Base-by-base conservation (phyloP, 768 basidiomycete genomes). In the Imleria badia region DNA sequence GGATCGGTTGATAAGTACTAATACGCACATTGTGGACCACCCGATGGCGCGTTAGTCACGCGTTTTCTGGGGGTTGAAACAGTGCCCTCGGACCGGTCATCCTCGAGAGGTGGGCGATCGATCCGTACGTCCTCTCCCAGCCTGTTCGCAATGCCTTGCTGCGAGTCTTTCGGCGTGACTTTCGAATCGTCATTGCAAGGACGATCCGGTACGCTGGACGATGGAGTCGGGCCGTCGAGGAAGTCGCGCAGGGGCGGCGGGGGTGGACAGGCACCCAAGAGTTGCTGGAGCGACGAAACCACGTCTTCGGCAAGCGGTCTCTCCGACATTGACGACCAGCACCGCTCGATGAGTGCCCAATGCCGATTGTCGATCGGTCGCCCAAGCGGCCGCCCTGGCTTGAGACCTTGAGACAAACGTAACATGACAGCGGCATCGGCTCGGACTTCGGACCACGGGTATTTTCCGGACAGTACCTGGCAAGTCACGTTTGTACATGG, bases 1-100 rank as follows among this genome's bases (percentile, higher is more conserved):
- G 48, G 42, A 52, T 23, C 51, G 34, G 47, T 52, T 50, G 15
- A 20, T 36, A n/a, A n/a, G n/a, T n/a, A 26, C 6, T 26, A 54
- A 47, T 41, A 79, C 88, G 66, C 70, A 92, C 89, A 75, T 62
- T 72, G 85, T 30, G 82, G 76, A 41, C 80, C 80, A 54, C n/a
- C 41, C 13, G 11, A 26, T 29, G 33, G 7, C 2, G 13, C 17
- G 22, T 13, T 7, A 23, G 15, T 26, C 34, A 17, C 17, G 26
- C 12, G 15, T 23, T 23, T 23, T 1, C 8, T 47, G 13, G 34
- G 13, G 12, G 6, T 31, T 17, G 20, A 23, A 31, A 26, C 26
- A 26, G 26, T 26, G 6, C 6, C 26, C 6, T 26, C 26, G 4
- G 26, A 26, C 3, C 26, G 26, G 26, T 6, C 26, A 26, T 26